These are phyloP conservation scores for Colletotrichum phormii DNA, from an alignment of 2,329 filamentous ascomycete genomes.

Conservation along the genomic window DNA sequence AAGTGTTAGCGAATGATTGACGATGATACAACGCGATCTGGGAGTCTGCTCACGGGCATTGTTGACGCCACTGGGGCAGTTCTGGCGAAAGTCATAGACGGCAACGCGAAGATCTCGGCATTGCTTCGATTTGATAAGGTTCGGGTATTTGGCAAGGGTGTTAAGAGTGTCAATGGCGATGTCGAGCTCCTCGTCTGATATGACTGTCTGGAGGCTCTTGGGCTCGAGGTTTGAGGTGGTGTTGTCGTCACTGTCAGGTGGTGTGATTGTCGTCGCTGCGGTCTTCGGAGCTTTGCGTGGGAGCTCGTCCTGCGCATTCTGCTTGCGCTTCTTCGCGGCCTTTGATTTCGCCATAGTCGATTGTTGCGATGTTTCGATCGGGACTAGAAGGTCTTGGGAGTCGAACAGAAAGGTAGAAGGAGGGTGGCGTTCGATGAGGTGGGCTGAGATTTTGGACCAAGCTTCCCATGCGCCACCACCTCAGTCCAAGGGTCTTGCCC, in stretches of 20 bases:
- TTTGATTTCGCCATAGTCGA: conserved; percentile 57
- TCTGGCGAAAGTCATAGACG: conserved; percentile 76
- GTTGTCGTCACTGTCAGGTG: conserved; percentile 42
- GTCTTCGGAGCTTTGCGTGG: conserved; percentile 55
- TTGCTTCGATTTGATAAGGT: conserved; percentile 74
- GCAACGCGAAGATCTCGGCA: conserved; percentile 75
- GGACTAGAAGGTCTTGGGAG: not conserved
- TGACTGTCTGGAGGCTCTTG: conserved; percentile 63
- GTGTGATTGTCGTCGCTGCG: conserved; percentile 47
- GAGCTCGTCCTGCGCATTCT: conserved; percentile 48
- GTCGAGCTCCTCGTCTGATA: conserved; percentile 75
- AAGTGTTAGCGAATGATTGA: not conserved
- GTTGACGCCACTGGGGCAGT: conserved; percentile 75
- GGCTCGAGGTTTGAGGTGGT: conserved; percentile 51
- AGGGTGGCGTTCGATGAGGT: not conserved
- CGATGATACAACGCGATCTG: too few species aligned
- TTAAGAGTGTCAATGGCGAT: conserved; percentile 74
- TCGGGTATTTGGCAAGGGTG: conserved; percentile 68
- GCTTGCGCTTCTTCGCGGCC: conserved; percentile 56
- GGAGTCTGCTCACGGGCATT: conserved; percentile 54
- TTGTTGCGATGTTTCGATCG: not conserved
- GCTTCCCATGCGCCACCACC: not conserved
- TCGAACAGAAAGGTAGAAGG: not conserved
- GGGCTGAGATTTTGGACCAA: not conserved
- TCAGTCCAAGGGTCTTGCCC: not conserved